These are phyloP conservation scores for Xylaria digitata DNA, from an alignment of 2,329 filamentous ascomycete genomes.

Conservation along the genomic window DNA sequence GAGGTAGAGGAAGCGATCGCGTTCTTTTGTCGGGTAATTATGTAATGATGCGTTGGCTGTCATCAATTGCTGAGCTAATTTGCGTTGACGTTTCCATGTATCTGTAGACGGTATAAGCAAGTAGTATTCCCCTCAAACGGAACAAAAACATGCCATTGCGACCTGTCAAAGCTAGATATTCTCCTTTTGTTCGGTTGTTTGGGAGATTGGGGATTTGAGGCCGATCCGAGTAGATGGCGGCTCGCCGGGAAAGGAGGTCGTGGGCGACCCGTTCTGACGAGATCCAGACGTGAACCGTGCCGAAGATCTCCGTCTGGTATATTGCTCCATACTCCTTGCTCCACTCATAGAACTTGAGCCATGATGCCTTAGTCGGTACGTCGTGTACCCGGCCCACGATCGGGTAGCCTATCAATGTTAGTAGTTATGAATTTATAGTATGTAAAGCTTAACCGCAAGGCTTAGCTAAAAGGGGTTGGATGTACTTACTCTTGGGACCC, in stretches of 20 bases:
- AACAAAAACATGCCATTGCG: constrained; percentile 51
- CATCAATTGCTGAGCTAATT: constrained; percentile 59
- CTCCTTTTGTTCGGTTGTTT: constrained; percentile 59
- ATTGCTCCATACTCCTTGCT: constrained; percentile 59
- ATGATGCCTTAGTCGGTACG: constrained; percentile 55
- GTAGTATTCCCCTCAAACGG: background rate
- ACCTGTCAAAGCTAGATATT: constrained; percentile 60
- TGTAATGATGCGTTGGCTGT: constrained; percentile 53
- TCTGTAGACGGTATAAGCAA: constrained; percentile 46
- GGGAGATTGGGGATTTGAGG: constrained; percentile 60
- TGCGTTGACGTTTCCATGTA: constrained; percentile 62
- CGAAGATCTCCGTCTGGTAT: constrained; percentile 60
- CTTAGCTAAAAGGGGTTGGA: background rate
- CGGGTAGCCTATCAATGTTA: constrained; percentile 52
- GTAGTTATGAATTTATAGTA: constrained; percentile 18
- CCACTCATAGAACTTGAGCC: constrained; percentile 63
- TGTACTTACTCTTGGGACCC: constrained; percentile 48
- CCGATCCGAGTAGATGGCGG: constrained; percentile 60
- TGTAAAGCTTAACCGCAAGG: background rate
- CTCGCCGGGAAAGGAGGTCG: constrained; percentile 57
- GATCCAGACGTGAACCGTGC: constrained; percentile 60
- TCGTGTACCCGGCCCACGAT: constrained; percentile 60
- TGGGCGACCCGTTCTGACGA: constrained; percentile 59
- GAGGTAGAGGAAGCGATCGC: constrained; percentile 59
- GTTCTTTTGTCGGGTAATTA: constrained; percentile 57